Base-by-base conservation (phyloP, 768 basidiomycete genomes). In the Peribolospora kevripleyi region DNA sequence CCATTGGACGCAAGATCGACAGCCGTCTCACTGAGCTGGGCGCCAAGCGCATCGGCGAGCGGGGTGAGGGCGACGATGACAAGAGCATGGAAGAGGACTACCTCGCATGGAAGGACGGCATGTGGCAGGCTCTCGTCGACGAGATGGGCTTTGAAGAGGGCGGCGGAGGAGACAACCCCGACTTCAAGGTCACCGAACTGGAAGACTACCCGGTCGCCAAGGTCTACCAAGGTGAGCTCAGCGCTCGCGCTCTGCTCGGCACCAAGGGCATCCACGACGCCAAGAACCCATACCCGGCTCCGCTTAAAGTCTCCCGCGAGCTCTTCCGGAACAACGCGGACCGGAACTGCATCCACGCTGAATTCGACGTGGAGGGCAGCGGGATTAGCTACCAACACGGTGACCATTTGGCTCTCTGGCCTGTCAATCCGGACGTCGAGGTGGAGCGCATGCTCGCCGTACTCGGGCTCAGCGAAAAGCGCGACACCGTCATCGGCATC, bases 21-120 rank as follows among this genome's bases (percentile, higher is more conserved):
- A 63, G 73, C 3, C 68, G 76, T 39, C 70, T 98, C 56, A 68
- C 75, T 4, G 77, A 79, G 64, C 79, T 87, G 73, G 91, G 88
- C 39, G 93, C 77, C 25, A 66, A 72, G 54, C 78, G 86, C 53
- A 82, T 97, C 42, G 88, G 88, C 47, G 80, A 81, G 65, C 74
- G 81, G 45, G 91, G 91, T 7, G 90, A 97, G 68, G 91, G 91
- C 59, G 93, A 98, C 64, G 91, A 98, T 65, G 93, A 98, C 69
- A 93, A 93, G 73, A 87, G 83, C 65, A 95, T 98, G 90, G 91
- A 98, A 67, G 91, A 98, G 71, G 91, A 98, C 68, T 98, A 97
- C 67, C 76, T 98, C 9, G 88, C 85, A 63, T 98, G 91, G 91
- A 98, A 97, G 68, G 91, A 98, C 64, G 75, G 74, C 61, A 90